phyloP scores from a whole-genome alignment of 495 filamentous ascomycete species.

The Penicillium tannophilum region DNA sequence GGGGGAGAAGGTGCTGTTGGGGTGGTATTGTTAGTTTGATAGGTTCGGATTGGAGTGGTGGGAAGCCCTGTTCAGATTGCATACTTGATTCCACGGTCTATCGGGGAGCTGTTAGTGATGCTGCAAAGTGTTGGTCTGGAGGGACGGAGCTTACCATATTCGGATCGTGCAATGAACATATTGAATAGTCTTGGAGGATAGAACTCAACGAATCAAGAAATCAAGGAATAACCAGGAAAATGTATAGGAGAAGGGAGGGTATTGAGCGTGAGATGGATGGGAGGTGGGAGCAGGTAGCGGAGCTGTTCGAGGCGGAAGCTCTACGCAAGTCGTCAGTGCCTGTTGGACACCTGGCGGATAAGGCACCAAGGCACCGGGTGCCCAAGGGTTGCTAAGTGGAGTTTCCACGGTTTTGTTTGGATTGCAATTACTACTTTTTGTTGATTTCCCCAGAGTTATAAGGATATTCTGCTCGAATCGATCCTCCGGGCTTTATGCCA shows the following conservation, averaged over 20 bases:
- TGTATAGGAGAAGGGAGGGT: slow-evolving; percentile 12
- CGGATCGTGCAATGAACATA: slow-evolving; percentile 99
- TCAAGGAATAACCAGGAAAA: neutral
- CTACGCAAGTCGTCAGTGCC: slow-evolving; percentile 49
- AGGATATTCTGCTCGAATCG: neutral
- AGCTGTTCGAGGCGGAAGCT: slow-evolving; percentile 38
- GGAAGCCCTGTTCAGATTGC: slow-evolving; percentile 26
- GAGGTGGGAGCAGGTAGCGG: slow-evolving; percentile 27
- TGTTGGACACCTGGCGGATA: slow-evolving; percentile 27
- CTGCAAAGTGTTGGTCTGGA: slow-evolving; percentile 25
- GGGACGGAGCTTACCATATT: slow-evolving; percentile 80
- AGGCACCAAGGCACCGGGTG: slow-evolving; percentile 36
- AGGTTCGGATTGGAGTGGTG: slow-evolving; percentile 2
- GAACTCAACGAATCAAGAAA: slow-evolving; percentile 6
- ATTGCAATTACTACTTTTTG: slow-evolving; percentile 5
- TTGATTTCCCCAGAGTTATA: slow-evolving; percentile 3
- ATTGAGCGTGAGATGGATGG: slow-evolving; percentile 16
- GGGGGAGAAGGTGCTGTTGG: slow-evolving; percentile 94
- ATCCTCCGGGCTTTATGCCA: slow-evolving; percentile 26
- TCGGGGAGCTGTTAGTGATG: slow-evolving; percentile 35
- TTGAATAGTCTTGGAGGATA: slow-evolving; percentile 41
- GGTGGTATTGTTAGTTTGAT: slow-evolving; percentile 30
- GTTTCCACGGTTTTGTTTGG: slow-evolving; percentile 17
- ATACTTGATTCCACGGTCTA: slow-evolving; percentile 99
- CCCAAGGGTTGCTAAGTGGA: slow-evolving; percentile 22